phyloP scores from a whole-genome alignment of 495 filamentous ascomycete genomes.

The Copromyces sp. region DNA sequence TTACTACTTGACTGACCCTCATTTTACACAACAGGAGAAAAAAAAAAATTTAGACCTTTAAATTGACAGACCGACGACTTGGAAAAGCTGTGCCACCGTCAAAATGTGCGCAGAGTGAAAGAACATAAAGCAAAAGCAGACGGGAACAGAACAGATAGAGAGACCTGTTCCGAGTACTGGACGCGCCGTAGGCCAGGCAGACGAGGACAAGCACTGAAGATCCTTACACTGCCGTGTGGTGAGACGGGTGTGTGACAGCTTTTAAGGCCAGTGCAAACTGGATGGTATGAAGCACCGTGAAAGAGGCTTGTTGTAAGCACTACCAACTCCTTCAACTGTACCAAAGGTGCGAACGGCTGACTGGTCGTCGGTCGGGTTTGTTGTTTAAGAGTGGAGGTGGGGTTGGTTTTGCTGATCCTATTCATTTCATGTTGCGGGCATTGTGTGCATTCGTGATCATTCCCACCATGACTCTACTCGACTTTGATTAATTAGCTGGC shows the following conservation, averaged over 20 bases:
- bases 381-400: background rate
- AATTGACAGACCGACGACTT: background rate
- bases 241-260: background rate
- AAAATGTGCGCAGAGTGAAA: background rate
- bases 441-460: background rate
- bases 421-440: background rate
- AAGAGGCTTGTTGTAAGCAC: background rate
- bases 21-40: background rate
- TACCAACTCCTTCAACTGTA: background rate
- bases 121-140: background rate
- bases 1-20: background rate
- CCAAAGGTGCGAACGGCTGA: background rate
- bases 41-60: too few species aligned
- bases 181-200: background rate
- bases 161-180: background rate
- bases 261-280: background rate
- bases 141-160: background rate
- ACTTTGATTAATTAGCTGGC: background rate
- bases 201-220: background rate
- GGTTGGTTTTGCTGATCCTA: background rate
- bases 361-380: background rate
- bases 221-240: background rate
- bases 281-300: background rate
- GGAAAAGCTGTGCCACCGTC: background rate
- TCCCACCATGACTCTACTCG: background rate